Evolutionary conservation across 345 rosid genomes (phyloP), one percentile per base, ranked within the genome.

Genomic region (Arabis alpina): DNA sequence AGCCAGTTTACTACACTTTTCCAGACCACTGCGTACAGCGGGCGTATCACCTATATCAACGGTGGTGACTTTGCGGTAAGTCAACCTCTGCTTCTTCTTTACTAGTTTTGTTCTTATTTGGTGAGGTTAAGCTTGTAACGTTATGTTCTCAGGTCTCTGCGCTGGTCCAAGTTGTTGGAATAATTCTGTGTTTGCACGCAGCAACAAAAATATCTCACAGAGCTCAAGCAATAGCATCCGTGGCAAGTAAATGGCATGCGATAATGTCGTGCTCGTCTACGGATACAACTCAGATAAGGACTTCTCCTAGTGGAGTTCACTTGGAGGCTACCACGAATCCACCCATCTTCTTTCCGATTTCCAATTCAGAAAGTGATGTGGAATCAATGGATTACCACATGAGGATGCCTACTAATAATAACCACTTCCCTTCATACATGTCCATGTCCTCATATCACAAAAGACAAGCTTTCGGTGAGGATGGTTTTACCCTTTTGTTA

Each of bases 11-110:
- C 88, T 40, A 85, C 93, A 39, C 96, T 93, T 48, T 80, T 93
- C 76, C 93, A 83, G 79, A 87, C 88, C 8, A 93, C 96, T 1
- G 88, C 80, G 4, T 88, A 93, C 62, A 37, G 85, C 0, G 98
- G 97, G 12, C 59, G 64, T 3, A 80, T 93, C 36, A 88, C 92
- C 3, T 69, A 84, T 54, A 71, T 85, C 3, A 90, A 93, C 66
- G 87, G 96, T 8, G 93, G 98, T 11, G 97, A 93, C 76, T 90
- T 93, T 77, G 97, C 95, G 3, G 97, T 93, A 73, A 85, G 92
- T 80, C 24, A 61, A 57, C 56, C 10, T 27, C 56, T 42, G 9
- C 49, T 48, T 50, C 10, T 36, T 54, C 64, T 19, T 32, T 36
- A 0, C 32, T 59, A 23, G 28, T 47, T 57, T 2, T 53, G 51